Conservation (phyloP, 202 grass and related monocot genomes). For the Carex arenaria region DNA sequence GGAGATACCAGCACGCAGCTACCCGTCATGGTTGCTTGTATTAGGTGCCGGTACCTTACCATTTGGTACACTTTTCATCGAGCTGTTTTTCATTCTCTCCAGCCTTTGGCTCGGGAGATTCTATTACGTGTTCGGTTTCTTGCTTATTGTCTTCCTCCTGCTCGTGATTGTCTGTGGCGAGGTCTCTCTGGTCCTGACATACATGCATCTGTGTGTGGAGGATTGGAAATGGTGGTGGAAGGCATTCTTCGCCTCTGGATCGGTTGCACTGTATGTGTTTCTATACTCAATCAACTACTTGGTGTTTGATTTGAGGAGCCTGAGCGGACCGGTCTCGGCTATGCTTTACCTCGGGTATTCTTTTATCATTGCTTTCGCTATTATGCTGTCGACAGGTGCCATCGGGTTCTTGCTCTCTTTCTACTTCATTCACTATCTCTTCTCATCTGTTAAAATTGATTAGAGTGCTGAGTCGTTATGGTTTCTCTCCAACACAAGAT, state of each 20-base stretch:
- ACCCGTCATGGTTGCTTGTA: constrained; percentile 85
- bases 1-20: constrained; percentile 71
- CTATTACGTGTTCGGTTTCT: constrained; percentile 87
- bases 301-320: constrained; percentile 78
- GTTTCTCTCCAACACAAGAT: neutral
- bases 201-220: constrained; percentile 90
- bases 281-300: constrained; percentile 50
- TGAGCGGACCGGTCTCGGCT: constrained; percentile 72
- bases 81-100: constrained; percentile 90
- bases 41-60: constrained; percentile 78
- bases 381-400: constrained; percentile 70
- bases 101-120: constrained; percentile 86
- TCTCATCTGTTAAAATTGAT: constrained; percentile 94
- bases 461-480: constrained; percentile 25
- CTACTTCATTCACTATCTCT: constrained; percentile 75
- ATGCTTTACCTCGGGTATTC: constrained; percentile 85
- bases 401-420: constrained; percentile 68
- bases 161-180: constrained; percentile 72
- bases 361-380: constrained; percentile 65
- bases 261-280: constrained; percentile 74
- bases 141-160: constrained; percentile 72
- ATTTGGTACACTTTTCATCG: constrained; percentile 89
- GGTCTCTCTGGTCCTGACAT: constrained; percentile 80
- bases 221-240: constrained; percentile 99
- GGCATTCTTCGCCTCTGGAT: constrained; percentile 86